phyloP scores from a whole-genome alignment of 257 asterid genomes.

The Echium plantagineum region DNA sequence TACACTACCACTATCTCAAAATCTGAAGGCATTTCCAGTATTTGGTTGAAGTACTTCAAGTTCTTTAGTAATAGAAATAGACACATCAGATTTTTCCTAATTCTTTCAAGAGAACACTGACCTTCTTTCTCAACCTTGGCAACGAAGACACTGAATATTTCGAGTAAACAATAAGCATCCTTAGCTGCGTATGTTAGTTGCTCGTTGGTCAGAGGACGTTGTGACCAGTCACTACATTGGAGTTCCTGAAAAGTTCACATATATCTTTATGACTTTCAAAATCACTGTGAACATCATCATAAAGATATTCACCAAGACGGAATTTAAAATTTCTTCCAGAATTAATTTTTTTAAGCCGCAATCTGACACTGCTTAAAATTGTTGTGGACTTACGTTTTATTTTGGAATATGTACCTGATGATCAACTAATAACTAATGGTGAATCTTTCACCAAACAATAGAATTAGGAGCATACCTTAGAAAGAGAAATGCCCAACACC shows the following conservation, averaged over 20 bases:
- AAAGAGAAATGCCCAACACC: slow-evolving; percentile 63
- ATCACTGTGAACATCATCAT: not conserved
- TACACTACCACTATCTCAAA: not conserved
- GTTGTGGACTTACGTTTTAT: not conserved
- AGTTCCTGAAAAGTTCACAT: slow-evolving; percentile 42
- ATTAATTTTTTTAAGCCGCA: not conserved
- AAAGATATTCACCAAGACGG: not conserved
- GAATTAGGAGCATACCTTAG: slow-evolving; percentile 42
- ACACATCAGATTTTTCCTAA: not conserved
- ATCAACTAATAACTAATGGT: too few relatives aligned
- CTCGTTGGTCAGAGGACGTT: slow-evolving; percentile 74
- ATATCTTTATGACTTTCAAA: not conserved
- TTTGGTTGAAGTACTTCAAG: not conserved
- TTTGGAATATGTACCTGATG: too few relatives aligned
- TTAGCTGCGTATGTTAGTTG: slow-evolving; percentile 81
- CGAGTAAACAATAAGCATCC: slow-evolving; percentile 76
- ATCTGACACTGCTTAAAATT: not conserved
- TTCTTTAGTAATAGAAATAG: not conserved
- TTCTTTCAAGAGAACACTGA: slow-evolving; percentile 18
- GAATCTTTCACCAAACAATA: not conserved
- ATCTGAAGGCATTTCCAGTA: too few relatives aligned
- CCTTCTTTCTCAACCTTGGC: slow-evolving; percentile 60
- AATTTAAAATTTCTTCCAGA: too few relatives aligned
- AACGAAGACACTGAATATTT: slow-evolving; percentile 55
- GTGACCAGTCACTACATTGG: slow-evolving; percentile 98